Conservation (phyloP, 805 yeast genomes). For the Kodamaea jinghongensis region DNA sequence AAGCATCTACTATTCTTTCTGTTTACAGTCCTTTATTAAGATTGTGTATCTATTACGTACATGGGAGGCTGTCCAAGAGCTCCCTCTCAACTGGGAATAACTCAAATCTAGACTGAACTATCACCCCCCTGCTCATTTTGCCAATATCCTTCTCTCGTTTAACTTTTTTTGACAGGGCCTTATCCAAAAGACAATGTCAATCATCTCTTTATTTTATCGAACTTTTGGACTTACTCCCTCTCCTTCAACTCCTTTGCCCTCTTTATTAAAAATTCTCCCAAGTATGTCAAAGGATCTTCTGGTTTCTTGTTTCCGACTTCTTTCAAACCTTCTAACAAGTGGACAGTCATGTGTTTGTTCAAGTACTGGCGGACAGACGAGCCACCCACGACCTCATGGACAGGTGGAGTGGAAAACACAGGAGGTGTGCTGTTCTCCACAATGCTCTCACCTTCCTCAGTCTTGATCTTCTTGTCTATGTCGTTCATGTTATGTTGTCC, state of each 20-base stretch:
- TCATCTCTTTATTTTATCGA: no score
- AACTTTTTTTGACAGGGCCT: no score
- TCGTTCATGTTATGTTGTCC: conserved; percentile 1
- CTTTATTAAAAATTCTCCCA: conserved; percentile 55
- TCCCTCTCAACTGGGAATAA: no score
- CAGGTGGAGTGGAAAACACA: conserved; percentile 19
- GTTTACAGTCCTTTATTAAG: no score
- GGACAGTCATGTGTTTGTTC: conserved; percentile 61
- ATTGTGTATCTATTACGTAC: no score
- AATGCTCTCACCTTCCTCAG: conserved; percentile 3
- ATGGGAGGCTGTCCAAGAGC: no score
- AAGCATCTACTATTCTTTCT: no score
- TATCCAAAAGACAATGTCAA: no score
- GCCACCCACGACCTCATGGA: conserved; percentile 62
- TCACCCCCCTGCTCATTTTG: no score
- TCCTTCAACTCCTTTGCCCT: conserved; percentile 7
- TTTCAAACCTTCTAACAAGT: conserved; percentile 61
- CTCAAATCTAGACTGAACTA: no score
- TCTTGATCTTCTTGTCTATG: conserved; percentile 9
- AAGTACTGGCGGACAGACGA: conserved; percentile 69
- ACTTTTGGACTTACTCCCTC: neutral
- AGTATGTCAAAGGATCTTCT: conserved; percentile 48
- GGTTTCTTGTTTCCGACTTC: conserved; percentile 51
- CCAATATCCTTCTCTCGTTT: no score
- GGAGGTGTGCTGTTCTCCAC: neutral